A percentile compares a stretch with the other conserved stretches of the same genome.
phyloP scores from a whole-genome alignment of 2,329 filamentous ascomycete genomes.

The Rutstroemia sp. region DNA sequence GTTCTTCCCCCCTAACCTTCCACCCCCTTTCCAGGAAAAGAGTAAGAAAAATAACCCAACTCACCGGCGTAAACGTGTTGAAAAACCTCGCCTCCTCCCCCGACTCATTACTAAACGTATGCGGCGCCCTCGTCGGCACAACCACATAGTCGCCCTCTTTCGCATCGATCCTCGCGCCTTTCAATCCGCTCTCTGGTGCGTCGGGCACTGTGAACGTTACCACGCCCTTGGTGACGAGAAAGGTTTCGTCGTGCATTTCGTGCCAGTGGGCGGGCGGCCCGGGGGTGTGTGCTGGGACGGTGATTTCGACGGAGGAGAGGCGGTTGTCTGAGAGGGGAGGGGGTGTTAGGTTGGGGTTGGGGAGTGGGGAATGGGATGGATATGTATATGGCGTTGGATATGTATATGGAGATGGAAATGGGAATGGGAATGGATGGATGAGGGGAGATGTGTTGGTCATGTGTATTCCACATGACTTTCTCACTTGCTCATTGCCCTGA shows the following conservation, averaged over 20 bases:
- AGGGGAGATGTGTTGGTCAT: not conserved
- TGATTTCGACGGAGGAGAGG: not conserved
- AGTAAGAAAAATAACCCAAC: too few species aligned
- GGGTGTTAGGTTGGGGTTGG: not conserved
- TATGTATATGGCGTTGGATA: too few species aligned
- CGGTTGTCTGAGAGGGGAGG: not conserved
- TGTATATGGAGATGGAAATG: too few species aligned
- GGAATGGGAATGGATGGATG: too few species aligned
- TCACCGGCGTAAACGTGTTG: conserved; percentile 4
- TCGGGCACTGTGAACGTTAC: not conserved
- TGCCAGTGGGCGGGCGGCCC: conserved; percentile 5
- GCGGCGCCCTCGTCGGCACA: not conserved
- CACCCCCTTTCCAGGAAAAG: not conserved
- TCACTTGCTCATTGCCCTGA: too few species aligned
- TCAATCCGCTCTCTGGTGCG: not conserved
- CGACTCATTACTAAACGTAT: conserved; percentile 8
- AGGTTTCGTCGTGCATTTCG: conserved; percentile 6
- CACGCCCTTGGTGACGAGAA: not conserved
- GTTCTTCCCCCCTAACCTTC: too few species aligned
- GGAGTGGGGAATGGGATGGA: not conserved
- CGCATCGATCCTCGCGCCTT: not conserved
- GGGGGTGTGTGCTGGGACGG: not conserved
- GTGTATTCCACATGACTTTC: not conserved
- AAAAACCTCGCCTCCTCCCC: conserved; percentile 1
- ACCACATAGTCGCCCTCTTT: conserved; percentile 5